These are phyloP conservation scores for Debaryomyces fabryi DNA, from an alignment of 1,139 yeast genomes.

Conservation along the genomic window DNA sequence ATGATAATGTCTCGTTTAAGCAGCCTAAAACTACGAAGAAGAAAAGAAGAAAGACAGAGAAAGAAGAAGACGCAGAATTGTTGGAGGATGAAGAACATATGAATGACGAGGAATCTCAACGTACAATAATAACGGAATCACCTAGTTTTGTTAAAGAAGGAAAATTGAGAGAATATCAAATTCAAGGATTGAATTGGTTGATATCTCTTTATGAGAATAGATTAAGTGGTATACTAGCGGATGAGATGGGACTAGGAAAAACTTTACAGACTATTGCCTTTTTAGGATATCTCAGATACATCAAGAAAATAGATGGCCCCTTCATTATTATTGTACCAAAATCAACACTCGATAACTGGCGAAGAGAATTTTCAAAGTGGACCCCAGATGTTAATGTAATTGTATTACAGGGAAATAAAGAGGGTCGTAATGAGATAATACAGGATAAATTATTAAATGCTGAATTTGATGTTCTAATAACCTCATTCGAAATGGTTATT, in stretches of 20 bases:
- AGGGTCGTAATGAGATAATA: constrained; percentile 65
- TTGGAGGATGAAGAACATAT: constrained; percentile 71
- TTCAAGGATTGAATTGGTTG: constrained; percentile 53
- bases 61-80: constrained; percentile 90
- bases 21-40: constrained; percentile 22
- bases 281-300: constrained; percentile 80
- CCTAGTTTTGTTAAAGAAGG: constrained; percentile 73
- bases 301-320: constrained; percentile 83
- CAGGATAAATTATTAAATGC: constrained; percentile 63
- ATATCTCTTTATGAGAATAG: constrained; percentile 47
- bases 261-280: constrained; percentile 58
- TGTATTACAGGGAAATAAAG: constrained; percentile 86
- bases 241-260: constrained; percentile 55
- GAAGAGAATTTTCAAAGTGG: constrained; percentile 91
- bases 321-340: constrained; percentile 92
- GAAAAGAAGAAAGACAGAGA: constrained; percentile 68
- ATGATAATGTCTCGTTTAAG: constrained; percentile 33
- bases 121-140: constrained; percentile 73
- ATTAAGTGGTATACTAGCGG: constrained; percentile 50
- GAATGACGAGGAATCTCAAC: constrained; percentile 49
- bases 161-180: constrained; percentile 72
- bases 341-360: constrained; percentile 94
- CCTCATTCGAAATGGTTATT: constrained; percentile 92
- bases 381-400: constrained; percentile 92
- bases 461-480: constrained; percentile 84